Conservation (phyloP, 2,329 filamentous ascomycete species). For the Paramyrothecium sp. region DNA sequence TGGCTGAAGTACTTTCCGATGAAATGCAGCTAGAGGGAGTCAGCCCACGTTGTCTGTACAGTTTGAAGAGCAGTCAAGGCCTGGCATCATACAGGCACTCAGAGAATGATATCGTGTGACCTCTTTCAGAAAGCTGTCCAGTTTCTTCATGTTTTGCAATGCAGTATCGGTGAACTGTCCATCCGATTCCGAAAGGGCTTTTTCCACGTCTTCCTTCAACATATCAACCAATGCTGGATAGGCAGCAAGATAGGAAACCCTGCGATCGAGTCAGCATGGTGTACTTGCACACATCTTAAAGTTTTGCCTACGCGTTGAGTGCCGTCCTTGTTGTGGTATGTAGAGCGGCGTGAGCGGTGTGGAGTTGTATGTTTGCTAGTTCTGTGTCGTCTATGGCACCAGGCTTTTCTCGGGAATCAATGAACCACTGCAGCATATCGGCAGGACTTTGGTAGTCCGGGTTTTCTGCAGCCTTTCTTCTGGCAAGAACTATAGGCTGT, state of each 20-base stretch:
- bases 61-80: neutral
- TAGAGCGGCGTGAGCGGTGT: conserved; percentile 47
- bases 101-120: conserved; percentile 29
- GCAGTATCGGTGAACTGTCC: conserved; percentile 31
- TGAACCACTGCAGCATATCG: conserved; percentile 48
- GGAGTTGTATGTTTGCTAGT: conserved; percentile 39
- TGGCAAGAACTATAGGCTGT: conserved; percentile 28
- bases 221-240: conserved; percentile 48
- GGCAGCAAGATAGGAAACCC: conserved; percentile 44
- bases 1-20: conserved; percentile 47
- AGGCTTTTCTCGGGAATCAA: conserved; percentile 34
- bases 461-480: conserved; percentile 15
- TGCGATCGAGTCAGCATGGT: conserved; percentile 6
- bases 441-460: conserved; percentile 30
- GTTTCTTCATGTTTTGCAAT: conserved; percentile 35
- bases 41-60: neutral
- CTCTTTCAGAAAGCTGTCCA: conserved; percentile 40
- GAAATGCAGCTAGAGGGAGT: conserved; percentile 37
- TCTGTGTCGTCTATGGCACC: conserved; percentile 26
- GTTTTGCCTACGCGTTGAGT: conserved; percentile 37
- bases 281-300: neutral
- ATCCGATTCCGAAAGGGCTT: conserved; percentile 31
- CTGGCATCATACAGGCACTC: conserved; percentile 29
- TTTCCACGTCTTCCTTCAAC: conserved; percentile 48
- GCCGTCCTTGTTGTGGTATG: conserved; percentile 46